A percentile compares a stretch with the other conserved stretches of the same genome.
Conservation (phyloP, 2,329 filamentous ascomycete species). For the Dothistroma septosporum region DNA sequence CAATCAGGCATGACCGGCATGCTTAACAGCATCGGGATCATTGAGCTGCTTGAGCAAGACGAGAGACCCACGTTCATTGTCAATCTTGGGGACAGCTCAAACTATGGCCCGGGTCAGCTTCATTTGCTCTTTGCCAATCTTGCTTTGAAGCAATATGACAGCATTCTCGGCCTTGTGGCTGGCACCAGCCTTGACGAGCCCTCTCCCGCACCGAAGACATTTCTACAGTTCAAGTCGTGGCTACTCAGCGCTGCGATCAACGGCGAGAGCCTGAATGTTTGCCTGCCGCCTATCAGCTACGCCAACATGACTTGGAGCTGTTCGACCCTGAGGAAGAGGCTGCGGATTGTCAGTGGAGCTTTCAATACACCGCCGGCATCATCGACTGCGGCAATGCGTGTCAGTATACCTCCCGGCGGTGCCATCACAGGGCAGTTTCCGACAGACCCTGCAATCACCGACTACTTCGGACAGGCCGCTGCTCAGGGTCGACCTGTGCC, state of each 20-base stretch:
- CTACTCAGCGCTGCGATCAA: slow-evolving; percentile 54
- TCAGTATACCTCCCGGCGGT: slow-evolving; percentile 17
- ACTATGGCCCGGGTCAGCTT: slow-evolving; percentile 52
- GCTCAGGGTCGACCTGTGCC: slow-evolving; percentile 8
- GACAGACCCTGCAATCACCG: slow-evolving; percentile 19
- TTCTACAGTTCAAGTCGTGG: slow-evolving; percentile 66
- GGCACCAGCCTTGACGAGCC: slow-evolving; percentile 42
- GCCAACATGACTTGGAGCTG: slow-evolving; percentile 66
- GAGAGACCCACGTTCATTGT: slow-evolving; percentile 72
- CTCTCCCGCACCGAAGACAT: slow-evolving; percentile 45
- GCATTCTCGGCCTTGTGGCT: slow-evolving; percentile 55
- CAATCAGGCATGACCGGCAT: slow-evolving; percentile 36
- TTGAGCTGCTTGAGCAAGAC: slow-evolving; percentile 73
- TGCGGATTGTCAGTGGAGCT: slow-evolving; percentile 62
- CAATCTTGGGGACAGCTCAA: slow-evolving; percentile 58
- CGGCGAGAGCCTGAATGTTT: slow-evolving; percentile 51
- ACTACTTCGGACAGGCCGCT: slow-evolving; percentile 28
- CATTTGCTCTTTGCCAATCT: slow-evolving; percentile 65
- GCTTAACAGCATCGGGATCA: slow-evolving; percentile 61
- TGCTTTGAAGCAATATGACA: slow-evolving; percentile 57
- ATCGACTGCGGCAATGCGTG: slow-evolving; percentile 27
- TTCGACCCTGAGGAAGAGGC: slow-evolving; percentile 63
- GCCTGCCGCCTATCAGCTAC: slow-evolving; percentile 55
- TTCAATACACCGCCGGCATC: slow-evolving; percentile 24
- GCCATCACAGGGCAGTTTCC: slow-evolving; percentile 4